Base-by-base conservation (phyloP, 2,329 filamentous ascomycete genomes). In the Didymella segeticola region DNA sequence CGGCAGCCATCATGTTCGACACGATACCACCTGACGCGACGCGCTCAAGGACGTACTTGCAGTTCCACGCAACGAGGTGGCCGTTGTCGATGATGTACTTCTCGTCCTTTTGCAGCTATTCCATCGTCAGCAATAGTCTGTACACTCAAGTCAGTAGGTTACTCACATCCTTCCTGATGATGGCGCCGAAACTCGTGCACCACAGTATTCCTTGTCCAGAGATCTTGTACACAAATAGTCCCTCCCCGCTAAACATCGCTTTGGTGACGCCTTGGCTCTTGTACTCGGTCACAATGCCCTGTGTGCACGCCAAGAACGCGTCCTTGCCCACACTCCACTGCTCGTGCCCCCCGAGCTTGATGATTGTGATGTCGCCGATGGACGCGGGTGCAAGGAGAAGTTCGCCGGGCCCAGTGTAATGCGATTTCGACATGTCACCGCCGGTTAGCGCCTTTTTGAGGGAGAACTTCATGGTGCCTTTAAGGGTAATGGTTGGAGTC, bases 41-140 rank as follows among this genome's bases (percentile, higher is more conserved):
- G 14, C 95, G 87, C 77, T 97, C 92, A 58, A 99, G 86, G 4
- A 90, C 83, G 68, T 98, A 99, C 69, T 96, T 91, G 70, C 90
- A 93, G 72, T 97, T 97, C 95, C 95, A 99, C 0, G 95, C 93
- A 0, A 98, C 92, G 1, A 98, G 82, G 64, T 98, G 92, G 3
- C 91, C 91, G 66, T 96, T 96, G 68, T 96, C 91, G 51, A 97
- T 87, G 61, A 95, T 91, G 75, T 97, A 98, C 64, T 89, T 89
- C 72, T 98, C 93, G 9, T 88, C 88, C 11, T 82, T 80, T 64
- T 77, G 74, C 43, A 84, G 73, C 81, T 83, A 51, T 9, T 12
- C 8, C 9, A 20, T 22, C 8, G 43, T 53, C 26, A 53, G 43
- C 23, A 25, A 26, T 10, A 10, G 10, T 10, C 6, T 12, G 3